These are phyloP conservation scores for Inonotus obliquus DNA, from an alignment of 1,284 basidiomycete species.

Conservation along the genomic window DNA sequence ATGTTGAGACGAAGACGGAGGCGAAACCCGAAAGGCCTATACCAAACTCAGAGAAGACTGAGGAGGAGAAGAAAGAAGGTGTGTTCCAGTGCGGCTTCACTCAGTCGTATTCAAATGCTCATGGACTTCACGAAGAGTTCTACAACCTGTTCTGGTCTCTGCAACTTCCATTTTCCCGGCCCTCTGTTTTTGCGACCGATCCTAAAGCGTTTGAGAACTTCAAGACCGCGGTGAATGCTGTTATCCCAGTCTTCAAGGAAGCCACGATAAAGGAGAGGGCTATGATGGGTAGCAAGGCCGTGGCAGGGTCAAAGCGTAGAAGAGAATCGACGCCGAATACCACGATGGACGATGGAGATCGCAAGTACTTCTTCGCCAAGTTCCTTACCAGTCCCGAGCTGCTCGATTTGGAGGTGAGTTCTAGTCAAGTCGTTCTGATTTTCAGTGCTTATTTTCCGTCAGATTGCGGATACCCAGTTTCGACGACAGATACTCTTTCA, in stretches of 20 bases:
- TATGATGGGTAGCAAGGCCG: constrained; percentile 67
- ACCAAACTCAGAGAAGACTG: constrained; percentile 30
- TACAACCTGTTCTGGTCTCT: constrained; percentile 84
- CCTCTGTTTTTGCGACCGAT: constrained; percentile 51
- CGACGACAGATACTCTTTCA: constrained; percentile 90
- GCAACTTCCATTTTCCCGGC: constrained; percentile 73
- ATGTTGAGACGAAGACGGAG: constrained; percentile 38
- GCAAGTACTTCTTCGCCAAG: constrained; percentile 84
- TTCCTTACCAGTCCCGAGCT: constrained; percentile 84
- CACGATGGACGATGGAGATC: constrained; percentile 39
- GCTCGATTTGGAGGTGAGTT: constrained; percentile 75
- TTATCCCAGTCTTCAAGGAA: constrained; percentile 75
- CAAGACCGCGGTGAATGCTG: constrained; percentile 61
- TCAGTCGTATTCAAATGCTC: constrained; percentile 1
- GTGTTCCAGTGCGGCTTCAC: constrained; percentile 22
- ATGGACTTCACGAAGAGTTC: constrained; percentile 47
- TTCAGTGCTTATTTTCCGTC: constrained; percentile 16
- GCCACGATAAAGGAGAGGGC: constrained; percentile 79
- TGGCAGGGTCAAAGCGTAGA: constrained; percentile 52
- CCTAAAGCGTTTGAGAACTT: constrained; percentile 55
- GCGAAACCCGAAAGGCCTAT: constrained; percentile 16
- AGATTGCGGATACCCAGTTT: constrained; percentile 87
- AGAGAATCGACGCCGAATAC: constrained; percentile 43
- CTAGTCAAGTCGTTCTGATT: not conserved
- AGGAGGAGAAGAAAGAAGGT: constrained; percentile 58